Percentiles rank a stretch among this genome's conserved stretches.
These are phyloP conservation scores for Arbutus unedo DNA, from an alignment of 148 eudicot genomes.

Conservation along the genomic window DNA sequence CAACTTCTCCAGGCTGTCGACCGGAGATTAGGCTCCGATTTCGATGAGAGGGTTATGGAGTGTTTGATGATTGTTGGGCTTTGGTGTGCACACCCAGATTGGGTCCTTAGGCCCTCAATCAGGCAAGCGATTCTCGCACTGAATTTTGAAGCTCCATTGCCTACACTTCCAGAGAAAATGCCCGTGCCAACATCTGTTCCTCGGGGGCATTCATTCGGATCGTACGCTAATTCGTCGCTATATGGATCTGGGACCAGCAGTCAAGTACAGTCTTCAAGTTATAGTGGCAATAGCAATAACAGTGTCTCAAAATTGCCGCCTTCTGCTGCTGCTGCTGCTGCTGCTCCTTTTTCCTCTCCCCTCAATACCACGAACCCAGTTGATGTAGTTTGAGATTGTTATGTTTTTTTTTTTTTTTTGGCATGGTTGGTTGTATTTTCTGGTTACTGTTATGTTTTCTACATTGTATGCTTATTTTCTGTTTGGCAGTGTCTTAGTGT, in stretches of 20 bases:
- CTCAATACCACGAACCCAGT: background rate
- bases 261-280: slow-evolving; percentile 6
- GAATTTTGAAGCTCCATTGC: slow-evolving; percentile 24
- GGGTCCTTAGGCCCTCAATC: slow-evolving; percentile 24
- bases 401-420: background rate
- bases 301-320: slow-evolving; percentile 1
- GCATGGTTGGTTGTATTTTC: background rate
- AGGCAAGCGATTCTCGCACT: slow-evolving; percentile 28
- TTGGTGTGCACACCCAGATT: slow-evolving; percentile 22
- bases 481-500: background rate
- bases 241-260: background rate
- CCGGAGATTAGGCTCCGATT: slow-evolving; percentile 15
- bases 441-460: background rate
- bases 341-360: background rate
- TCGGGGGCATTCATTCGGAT: background rate
- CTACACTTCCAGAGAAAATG: slow-evolving; percentile 20
- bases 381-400: background rate
- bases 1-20: slow-evolving; percentile 15
- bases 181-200: slow-evolving; percentile 16
- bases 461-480: background rate
- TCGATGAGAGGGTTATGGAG: slow-evolving; percentile 15
- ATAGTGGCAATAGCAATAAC: slow-evolving; percentile 9
- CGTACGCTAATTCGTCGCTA: background rate
- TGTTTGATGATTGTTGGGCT: slow-evolving; percentile 20
- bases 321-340: background rate